Base-by-base conservation (phyloP, 768 basidiomycete genomes). In the Psilocybe cubensis region DNA sequence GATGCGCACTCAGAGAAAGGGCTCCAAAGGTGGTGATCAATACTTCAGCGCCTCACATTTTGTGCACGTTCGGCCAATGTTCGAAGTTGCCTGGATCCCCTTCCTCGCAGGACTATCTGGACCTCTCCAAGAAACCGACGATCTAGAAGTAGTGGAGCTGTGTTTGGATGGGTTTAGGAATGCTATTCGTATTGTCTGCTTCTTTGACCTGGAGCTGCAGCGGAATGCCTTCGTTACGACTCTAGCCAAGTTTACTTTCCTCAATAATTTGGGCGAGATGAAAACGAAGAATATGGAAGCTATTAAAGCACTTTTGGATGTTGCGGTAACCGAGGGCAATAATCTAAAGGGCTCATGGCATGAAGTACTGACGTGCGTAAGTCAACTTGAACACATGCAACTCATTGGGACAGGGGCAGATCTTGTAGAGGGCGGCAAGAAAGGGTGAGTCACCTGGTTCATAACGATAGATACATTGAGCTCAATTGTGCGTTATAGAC, bases 261-360 rank as follows among this genome's bases (percentile, higher is more conserved):
- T 98, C 61, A 98, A 92, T 72, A 98, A 99, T 68, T 76, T 98
- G 4, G 94, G 95, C 53, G 97, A 98, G 78, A 99, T 99, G 97
- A 96, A 94, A 75, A 83, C 93, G 29, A 98, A 98, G 79, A 98
- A 98, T 69, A 97, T 99, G 86, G 97, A 98, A 70, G 97, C 96
- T 5, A 98, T 99, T 76, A 98, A 98, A 73, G 76, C 93, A 2
- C 79, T 99, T 50, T 77, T 99, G 10, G 97, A 98, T 67, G 86
- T 99, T 42, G 96, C 97, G 14, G 90, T 96, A 38, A 90, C 85
- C n/a, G 96, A 99, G 70, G 97, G 97, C 58, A 98, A 97, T 70
- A 88, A 93, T 69, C 82, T 99, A 59, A 97, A 96, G 76, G 89
- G 88, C 1, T 94, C 91, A 18, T 99, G 97, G 97, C 89, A 90